Base-by-base conservation (phyloP, 768 basidiomycete genomes). In the Kwoniella pini region DNA sequence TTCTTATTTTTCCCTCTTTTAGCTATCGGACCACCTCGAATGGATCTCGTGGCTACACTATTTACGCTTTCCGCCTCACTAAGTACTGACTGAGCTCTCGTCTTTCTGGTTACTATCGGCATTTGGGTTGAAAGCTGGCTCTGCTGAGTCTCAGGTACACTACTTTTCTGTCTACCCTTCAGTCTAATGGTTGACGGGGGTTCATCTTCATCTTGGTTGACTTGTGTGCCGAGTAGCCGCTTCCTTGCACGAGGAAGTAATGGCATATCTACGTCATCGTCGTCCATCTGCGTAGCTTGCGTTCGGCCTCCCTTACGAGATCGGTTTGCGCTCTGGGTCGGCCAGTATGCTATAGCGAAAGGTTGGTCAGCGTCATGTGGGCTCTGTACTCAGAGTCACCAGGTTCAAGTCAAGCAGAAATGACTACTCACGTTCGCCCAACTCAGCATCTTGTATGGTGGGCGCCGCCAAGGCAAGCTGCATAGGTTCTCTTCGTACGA, bases 311-410 rank as follows among this genome's bases (percentile, higher is more conserved):
- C 28, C 15, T 36, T 39, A 5, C 52, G 36, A 4, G 38, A 39
- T 6, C 28, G 28, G 10, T 57, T 60, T 48, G 31, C n/a, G 6
- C 31, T 33, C 28, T 71, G 51, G 13, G 64, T 52, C 1, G 61
- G 60, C 74, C 74, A 75, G 51, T 70, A 75, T 1, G 70, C 73
- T 75, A 54, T 9, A 39, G 19, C 43, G 46, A 30, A 40, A 22
- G 22, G 26, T 6, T 10, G 24, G 15, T 7, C 33, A 15, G 7
- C 7, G 33, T 7, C 51, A 39, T 31, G n/a, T n/a, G n/a, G n/a
- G n/a, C n/a, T n/a, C n/a, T n/a, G n/a, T n/a, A n/a, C n/a, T n/a
- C n/a, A n/a, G n/a, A n/a, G n/a, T n/a, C n/a, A n/a, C n/a, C n/a
- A n/a, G 40, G n/a, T 42, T 42, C 12, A 19, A 42, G 40, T 6